These are phyloP conservation scores for Phytophthora pisi DNA, from an alignment of 352 stramenopile genomes.

Conservation along the genomic window DNA sequence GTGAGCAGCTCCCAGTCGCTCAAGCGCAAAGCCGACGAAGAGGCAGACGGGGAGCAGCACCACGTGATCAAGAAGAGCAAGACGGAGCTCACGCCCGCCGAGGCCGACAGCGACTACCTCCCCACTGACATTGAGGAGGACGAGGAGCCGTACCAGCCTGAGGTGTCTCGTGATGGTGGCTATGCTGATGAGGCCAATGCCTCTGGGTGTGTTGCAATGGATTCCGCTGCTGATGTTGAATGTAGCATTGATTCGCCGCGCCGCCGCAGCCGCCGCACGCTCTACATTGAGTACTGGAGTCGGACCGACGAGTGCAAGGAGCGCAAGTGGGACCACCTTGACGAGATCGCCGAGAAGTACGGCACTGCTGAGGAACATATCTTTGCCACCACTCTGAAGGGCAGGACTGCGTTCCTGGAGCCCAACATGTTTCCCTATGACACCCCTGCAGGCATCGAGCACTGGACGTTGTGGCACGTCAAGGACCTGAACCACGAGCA, in stretches of 20 bases:
- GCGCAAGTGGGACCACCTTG: slow-evolving; percentile 88
- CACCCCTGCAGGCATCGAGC: slow-evolving; percentile 86
- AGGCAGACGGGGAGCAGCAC: slow-evolving; percentile 33
- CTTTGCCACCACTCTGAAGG: slow-evolving; percentile 78
- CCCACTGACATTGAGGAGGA: slow-evolving; percentile 43
- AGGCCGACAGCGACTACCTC: slow-evolving; percentile 49
- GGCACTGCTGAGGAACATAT: slow-evolving; percentile 83
- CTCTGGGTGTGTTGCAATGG: slow-evolving; percentile 35
- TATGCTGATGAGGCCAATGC: slow-evolving; percentile 23
- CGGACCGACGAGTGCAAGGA: slow-evolving; percentile 89
- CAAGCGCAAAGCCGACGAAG: slow-evolving; percentile 63
- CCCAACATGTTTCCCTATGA: slow-evolving; percentile 92
- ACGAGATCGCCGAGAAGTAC: slow-evolving; percentile 82
- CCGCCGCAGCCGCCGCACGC: slow-evolving; percentile 62
- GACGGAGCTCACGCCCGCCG: slow-evolving; percentile 27
- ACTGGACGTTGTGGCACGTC: slow-evolving; percentile 89
- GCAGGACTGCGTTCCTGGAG: slow-evolving; percentile 83
- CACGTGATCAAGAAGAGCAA: slow-evolving; percentile 41
- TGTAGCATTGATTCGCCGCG: slow-evolving; percentile 44
- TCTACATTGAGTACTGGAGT: slow-evolving; percentile 91
- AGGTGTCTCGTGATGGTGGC: slow-evolving; percentile 28
- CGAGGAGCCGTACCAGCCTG: slow-evolving; percentile 23
- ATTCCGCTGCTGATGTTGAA: slow-evolving; percentile 60
- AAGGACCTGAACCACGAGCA: slow-evolving; percentile 78
- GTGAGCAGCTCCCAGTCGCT: slow-evolving; percentile 63